Evolutionary conservation across 2,329 filamentous ascomycete species (phyloP), one percentile per base, ranked within the genome.

Genomic region (Monilinia fructigena): DNA sequence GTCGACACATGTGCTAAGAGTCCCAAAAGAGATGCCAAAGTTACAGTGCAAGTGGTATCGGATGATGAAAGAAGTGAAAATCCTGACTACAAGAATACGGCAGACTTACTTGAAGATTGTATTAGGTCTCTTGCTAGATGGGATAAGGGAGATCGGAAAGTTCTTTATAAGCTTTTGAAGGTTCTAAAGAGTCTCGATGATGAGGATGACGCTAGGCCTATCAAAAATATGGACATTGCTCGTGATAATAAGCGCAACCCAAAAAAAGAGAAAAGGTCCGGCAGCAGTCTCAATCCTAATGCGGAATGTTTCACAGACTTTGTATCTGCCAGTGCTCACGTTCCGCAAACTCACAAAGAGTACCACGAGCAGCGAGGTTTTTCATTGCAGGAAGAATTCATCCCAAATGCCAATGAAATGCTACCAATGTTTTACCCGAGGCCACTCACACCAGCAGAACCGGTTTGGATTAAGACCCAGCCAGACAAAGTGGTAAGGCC

Each of bases 161-260:
- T 66, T 4, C 64, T 75, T 26, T 63, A 67, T 16, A 66, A 68
- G 23, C 38, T 74, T 40, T 52, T 75, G 7, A 64, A 72, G 14
- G 66, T 69, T 28, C 23, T 75, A 35, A 70, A 70, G 28, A 56
- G 67, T 20, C 48, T 67, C 12, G 64, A 70, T 20, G 35, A 12
- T 14, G 63, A 70, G 28, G 35, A 66, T 40, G 7, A 40, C 31
- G 20, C 12, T 52, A 63, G 23, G 42, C 42, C 59, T n/a, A 28
- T 26, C 20, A 28, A 52, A 6, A 18, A 20, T 14, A 14, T 58
- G 10, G 48, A 55, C 10, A 47, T 28, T 26, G 4, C 20, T 45
- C 26, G 16, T 14, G 20, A 38, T 23, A 26, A 35, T n/a, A 45
- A 42, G 1, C 5, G 4, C 2, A 65, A 18, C 7, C 20, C 50